Evolutionary conservation across 768 basidiomycete species (phyloP).

Genomic region (Solioccasus polychromus): DNA sequence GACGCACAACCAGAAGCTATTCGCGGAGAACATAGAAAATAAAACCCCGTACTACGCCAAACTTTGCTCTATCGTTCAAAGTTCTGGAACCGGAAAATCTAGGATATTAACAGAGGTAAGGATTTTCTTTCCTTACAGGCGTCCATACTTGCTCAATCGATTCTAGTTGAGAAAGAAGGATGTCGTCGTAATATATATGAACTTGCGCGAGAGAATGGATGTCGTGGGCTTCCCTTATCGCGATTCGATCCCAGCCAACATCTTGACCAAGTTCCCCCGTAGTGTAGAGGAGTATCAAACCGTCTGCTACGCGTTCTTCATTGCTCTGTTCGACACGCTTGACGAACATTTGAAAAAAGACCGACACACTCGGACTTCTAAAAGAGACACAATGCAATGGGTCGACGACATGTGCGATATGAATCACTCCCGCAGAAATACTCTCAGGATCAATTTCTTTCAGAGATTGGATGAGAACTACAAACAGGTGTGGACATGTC

Average conservation of each 20-base stretch:
- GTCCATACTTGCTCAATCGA: neutral
- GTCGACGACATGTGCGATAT: slow-evolving; percentile 5
- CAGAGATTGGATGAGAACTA: neutral
- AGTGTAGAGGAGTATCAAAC: neutral
- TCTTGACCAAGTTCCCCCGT: slow-evolving; percentile 6
- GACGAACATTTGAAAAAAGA: neutral
- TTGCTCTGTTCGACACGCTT: slow-evolving; percentile 10
- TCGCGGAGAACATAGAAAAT: neutral
- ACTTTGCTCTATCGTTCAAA: slow-evolving; percentile 10
- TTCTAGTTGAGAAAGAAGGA: slow-evolving; percentile 9
- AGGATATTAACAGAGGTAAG: slow-evolving; percentile 12
- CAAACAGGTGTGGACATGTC: neutral
- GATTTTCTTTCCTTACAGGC: no score
- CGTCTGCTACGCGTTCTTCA: slow-evolving; percentile 12
- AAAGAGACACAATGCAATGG: neutral
- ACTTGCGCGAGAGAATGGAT: slow-evolving; percentile 4
- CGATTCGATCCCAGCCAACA: slow-evolving; percentile 10
- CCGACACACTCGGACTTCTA: neutral
- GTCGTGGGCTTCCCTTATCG: slow-evolving; percentile 9
- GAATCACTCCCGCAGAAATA: neutral
- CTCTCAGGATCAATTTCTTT: neutral
- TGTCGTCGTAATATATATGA: slow-evolving; percentile 19
- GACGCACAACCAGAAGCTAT: slow-evolving; percentile 6
- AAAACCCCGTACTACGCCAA: slow-evolving; percentile 3
- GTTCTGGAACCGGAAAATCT: slow-evolving; percentile 13